Conservation (phyloP, 2,329 filamentous ascomycete genomes). For the Hypoxylon sp. region DNA sequence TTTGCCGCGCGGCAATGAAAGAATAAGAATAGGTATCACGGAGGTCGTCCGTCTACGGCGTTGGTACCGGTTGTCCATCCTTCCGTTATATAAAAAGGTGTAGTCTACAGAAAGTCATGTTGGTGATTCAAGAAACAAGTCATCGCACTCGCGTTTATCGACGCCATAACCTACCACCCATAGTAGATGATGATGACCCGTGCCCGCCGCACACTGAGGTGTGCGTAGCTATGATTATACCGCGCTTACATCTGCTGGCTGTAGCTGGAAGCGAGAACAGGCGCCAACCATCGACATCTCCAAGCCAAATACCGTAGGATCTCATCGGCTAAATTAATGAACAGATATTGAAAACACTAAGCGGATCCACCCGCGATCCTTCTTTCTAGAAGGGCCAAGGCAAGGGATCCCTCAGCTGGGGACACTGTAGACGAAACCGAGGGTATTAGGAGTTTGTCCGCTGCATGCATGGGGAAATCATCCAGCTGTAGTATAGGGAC, state of each 20-base stretch:
- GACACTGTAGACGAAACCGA: slow-evolving; percentile 31
- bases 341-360: slow-evolving; percentile 17
- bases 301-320: slow-evolving; percentile 21
- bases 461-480: slow-evolving; percentile 15
- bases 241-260: slow-evolving; percentile 26
- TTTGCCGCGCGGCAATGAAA: slow-evolving; percentile 45
- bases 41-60: neutral
- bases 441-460: slow-evolving; percentile 2
- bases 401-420: slow-evolving; percentile 34
- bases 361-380: slow-evolving; percentile 15
- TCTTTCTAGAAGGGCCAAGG: slow-evolving; percentile 38
- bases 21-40: slow-evolving; percentile 19
- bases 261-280: slow-evolving; percentile 23
- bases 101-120: slow-evolving; percentile 3
- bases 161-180: neutral
- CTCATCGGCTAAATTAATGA: slow-evolving; percentile 36
- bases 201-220: neutral
- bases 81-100: slow-evolving; percentile 30
- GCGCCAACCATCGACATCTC: slow-evolving; percentile 6
- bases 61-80: slow-evolving; percentile 4
- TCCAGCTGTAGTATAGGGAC: neutral
- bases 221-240: neutral
- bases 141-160: slow-evolving; percentile 1
- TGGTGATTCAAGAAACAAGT: slow-evolving; percentile 10
- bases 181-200: slow-evolving; percentile 14